Evolutionary conservation across 2,329 filamentous ascomycete genomes (phyloP), one percentile per base, ranked within the genome.

Genomic region (Fusarium tuaranense): DNA sequence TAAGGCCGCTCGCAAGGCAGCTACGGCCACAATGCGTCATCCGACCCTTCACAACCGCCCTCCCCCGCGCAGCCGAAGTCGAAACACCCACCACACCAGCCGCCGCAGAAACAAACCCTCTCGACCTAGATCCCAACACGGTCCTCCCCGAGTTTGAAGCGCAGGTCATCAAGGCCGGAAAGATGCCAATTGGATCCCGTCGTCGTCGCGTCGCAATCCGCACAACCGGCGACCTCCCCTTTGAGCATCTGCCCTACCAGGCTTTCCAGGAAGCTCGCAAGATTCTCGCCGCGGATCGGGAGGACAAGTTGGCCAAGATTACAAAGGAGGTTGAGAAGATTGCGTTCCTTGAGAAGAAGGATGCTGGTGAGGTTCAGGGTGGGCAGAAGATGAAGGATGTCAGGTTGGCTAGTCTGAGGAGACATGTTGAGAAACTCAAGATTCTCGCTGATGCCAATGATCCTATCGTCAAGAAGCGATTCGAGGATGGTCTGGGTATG

Each of bases 201-300:
- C 91, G 95, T 87, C 92, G 95, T 73, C 92, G 96, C 81, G 90
- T 91, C 32, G 93, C 93, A 32, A 83, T 95, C 70, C 91, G 88
- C 79, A 90, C 86, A 78, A 89, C 86, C 41, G 85, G 88, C 72
- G 89, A 92, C 78, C 86, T 98, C 60, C 95, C 95, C 30, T 98
- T 99, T 81, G 95, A 98, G 86, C 93, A 96, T 81, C 87, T 99
- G 76, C 97, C 97, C 20, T 99, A 97, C 86, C 96, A 98, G 88
- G 97, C 94, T 84, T 99, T 98, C 86, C 97, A 99, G 85, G 95
- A 98, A 86, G 97, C 97, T 46, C 91, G 95, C 73, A 94, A 95
- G 82, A 85, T 98, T 59, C 87, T 99, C 66, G 88, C 91, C 63
- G 90, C 90, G 65, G 97, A 99, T 82, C 91, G 96, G 46, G 87